These are phyloP conservation scores for Geotrichum siamense DNA, from an alignment of 1,139 yeast species.

Conservation along the genomic window DNA sequence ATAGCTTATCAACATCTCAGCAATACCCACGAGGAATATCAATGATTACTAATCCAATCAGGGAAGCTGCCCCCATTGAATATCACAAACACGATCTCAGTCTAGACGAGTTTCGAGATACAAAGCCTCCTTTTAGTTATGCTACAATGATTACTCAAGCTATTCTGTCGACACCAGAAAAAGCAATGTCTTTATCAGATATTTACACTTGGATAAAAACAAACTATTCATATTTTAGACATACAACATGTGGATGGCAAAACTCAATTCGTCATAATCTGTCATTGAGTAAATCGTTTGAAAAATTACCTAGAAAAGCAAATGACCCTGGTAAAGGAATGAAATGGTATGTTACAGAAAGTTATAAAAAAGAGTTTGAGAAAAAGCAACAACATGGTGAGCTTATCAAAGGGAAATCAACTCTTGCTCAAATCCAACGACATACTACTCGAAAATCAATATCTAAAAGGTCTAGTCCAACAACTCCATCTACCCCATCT, in stretches of 20 bases:
- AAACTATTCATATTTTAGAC: conserved; percentile 86
- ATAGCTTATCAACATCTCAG: conserved; percentile 2
- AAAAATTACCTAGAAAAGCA: conserved; percentile 89
- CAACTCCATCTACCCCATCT: background rate
- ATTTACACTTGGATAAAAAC: conserved; percentile 85
- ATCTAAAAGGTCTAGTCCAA: background rate
- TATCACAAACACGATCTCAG: conserved; percentile 55
- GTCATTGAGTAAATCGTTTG: conserved; percentile 78
- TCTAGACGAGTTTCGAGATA: conserved; percentile 83
- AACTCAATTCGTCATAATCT: conserved; percentile 78
- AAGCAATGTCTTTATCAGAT: conserved; percentile 81
- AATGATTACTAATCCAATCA: conserved; percentile 36
- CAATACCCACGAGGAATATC: conserved; percentile 38
- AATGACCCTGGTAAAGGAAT: conserved; percentile 98
- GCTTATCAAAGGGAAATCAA: conserved; percentile 37
- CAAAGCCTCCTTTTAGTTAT: conserved; percentile 93
- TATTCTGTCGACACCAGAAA: conserved; percentile 78
- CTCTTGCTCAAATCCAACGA: conserved; percentile 10
- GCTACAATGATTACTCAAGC: conserved; percentile 99
- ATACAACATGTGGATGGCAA: conserved; percentile 94
- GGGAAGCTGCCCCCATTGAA: conserved; percentile 25
- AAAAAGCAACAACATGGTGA: conserved; percentile 63
- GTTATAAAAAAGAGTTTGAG: conserved; percentile 76
- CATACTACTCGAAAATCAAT: background rate
- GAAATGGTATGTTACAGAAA: conserved; percentile 95